A percentile compares a stretch with the other conserved stretches of the same genome.
These are phyloP conservation scores for Boletus insuetus DNA, from an alignment of 768 basidiomycete species.

Conservation along the genomic window DNA sequence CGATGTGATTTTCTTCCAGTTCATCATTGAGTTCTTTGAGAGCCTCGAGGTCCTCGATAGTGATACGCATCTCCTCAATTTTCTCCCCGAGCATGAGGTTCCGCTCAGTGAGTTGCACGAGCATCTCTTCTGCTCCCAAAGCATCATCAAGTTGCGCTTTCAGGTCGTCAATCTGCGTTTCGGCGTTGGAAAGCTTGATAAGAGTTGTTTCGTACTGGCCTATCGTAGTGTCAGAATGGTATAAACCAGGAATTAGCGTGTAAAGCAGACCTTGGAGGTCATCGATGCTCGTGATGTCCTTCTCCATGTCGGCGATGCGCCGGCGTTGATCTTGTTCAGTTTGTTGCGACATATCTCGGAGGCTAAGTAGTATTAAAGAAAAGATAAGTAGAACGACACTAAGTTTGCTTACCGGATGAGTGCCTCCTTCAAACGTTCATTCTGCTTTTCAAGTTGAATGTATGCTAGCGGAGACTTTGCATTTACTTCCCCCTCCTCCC, in stretches of 20 bases:
- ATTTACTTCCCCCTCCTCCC: slow-evolving; percentile 31
- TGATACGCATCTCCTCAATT: slow-evolving; percentile 96
- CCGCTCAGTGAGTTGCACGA: slow-evolving; percentile 91
- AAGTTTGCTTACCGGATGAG: slow-evolving; percentile 60
- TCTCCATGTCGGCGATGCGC: slow-evolving; percentile 85
- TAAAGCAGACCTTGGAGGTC: slow-evolving; percentile 69
- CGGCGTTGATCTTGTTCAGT: slow-evolving; percentile 81
- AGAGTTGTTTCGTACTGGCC: slow-evolving; percentile 78
- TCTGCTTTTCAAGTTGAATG: slow-evolving; percentile 94
- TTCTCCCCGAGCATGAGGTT: slow-evolving; percentile 94
- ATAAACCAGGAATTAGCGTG: not conserved
- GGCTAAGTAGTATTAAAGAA: slow-evolving; percentile 37
- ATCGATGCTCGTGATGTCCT: slow-evolving; percentile 73
- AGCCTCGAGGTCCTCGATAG: slow-evolving; percentile 94
- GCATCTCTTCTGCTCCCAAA: slow-evolving; percentile 92
- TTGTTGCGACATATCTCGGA: slow-evolving; percentile 87
- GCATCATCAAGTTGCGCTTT: slow-evolving; percentile 95
- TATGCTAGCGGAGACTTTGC: slow-evolving; percentile 63
- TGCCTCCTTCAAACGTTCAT: slow-evolving; percentile 93
- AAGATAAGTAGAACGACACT: not conserved
- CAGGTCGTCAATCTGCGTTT: slow-evolving; percentile 89
- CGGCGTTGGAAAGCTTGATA: slow-evolving; percentile 83
- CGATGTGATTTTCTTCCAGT: slow-evolving; percentile 92
- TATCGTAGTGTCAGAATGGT: slow-evolving; percentile 29
- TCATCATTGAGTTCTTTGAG: slow-evolving; percentile 96